Conservation (phyloP, 192 early-diverging fungal species). For the Rhizoclosmatium globosum region DNA sequence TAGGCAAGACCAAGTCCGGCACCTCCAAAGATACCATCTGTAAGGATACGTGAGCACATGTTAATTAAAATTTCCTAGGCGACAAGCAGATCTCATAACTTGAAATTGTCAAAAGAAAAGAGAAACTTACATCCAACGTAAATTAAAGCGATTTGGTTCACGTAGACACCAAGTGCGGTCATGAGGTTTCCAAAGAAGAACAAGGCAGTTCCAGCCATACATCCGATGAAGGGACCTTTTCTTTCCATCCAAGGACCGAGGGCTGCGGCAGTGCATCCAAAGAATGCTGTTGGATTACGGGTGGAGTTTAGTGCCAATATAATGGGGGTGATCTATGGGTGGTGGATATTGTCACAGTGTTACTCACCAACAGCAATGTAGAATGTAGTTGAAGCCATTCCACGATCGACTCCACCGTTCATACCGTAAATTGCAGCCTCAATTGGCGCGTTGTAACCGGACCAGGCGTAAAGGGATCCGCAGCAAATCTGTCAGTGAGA, state of each 20-base stretch:
- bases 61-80: constrained; percentile 3
- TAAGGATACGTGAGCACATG: not conserved
- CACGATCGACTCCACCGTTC: constrained; percentile 52
- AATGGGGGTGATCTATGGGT: not conserved
- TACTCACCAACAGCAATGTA: constrained; percentile 73
- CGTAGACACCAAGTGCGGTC: constrained; percentile 65
- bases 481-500: constrained; percentile 54
- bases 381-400: constrained; percentile 71
- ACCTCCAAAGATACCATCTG: constrained; percentile 76
- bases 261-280: constrained; percentile 74
- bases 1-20: constrained; percentile 76
- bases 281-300: constrained; percentile 48
- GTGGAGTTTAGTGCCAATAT: not conserved
- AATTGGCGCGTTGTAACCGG: constrained; percentile 78
- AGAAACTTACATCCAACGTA: constrained; percentile 31
- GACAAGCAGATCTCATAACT: not conserved
- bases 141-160: constrained; percentile 49
- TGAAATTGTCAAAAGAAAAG: not conserved
- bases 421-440: constrained; percentile 62
- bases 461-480: constrained; percentile 81
- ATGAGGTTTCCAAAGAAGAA: constrained; percentile 77
- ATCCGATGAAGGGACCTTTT: constrained; percentile 72
- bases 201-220: constrained; percentile 66
- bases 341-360: not conserved
- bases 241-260: constrained; percentile 85